Evolutionary conservation across 1,284 basidiomycete genomes (phyloP).

Genomic region (Vanrija sp.): DNA sequence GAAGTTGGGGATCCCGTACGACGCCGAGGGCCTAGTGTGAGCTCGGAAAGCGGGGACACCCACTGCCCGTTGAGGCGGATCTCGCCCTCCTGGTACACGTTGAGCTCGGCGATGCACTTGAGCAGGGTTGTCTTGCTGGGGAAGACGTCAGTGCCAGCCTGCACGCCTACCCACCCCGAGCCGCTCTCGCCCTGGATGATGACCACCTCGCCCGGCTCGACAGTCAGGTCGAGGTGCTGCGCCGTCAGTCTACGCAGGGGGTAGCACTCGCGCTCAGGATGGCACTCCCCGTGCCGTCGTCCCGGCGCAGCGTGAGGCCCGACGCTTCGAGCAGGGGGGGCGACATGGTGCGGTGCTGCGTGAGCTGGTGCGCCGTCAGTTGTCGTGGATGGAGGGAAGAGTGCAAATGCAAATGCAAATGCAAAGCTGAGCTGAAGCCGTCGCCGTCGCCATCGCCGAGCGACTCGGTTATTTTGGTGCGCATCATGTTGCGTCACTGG

Average conservation of each 20-base stretch:
- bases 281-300: constrained; percentile 35
- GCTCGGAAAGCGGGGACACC: constrained; percentile 23
- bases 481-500: background rate
- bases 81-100: constrained; percentile 61
- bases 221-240: constrained; percentile 57
- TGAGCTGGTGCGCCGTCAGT: no score
- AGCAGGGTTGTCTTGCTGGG: constrained; percentile 70
- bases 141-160: background rate
- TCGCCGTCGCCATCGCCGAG: no score
- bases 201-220: constrained; percentile 67
- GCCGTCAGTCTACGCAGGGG: background rate
- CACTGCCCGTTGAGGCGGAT: constrained; percentile 64
- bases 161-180: constrained; percentile 52
- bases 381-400: no score
- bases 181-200: constrained; percentile 72
- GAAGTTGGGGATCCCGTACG: constrained; percentile 65
- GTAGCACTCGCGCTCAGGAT: constrained; percentile 31
- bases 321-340: constrained; percentile 18
- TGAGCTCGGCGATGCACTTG: constrained; percentile 75
- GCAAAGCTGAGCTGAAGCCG: background rate
- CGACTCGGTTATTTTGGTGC: no score
- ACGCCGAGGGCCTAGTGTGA: background rate
- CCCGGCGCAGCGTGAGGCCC: constrained; percentile 30
- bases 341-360: background rate
- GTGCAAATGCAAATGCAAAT: no score